Base-by-base conservation (phyloP, 768 basidiomycete species). In the Pleurotus tuber-regium region DNA sequence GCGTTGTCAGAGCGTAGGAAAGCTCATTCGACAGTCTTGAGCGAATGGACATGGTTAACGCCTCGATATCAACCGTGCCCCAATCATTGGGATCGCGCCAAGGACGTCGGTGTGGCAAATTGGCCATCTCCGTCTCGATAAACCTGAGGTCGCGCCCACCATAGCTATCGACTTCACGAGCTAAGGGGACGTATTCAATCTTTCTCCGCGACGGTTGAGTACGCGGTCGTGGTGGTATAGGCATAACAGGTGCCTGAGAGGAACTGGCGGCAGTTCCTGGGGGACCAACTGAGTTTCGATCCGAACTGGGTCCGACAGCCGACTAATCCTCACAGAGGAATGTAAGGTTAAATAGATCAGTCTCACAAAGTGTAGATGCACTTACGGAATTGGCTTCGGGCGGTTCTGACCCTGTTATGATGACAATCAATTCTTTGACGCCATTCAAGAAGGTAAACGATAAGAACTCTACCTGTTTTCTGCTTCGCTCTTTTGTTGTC, bases 41-140 rank as follows among this genome's bases (percentile, higher is more conserved):
- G 26, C 94, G 87, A 33, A 99, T 71, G 25, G 90, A 89, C 87
- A 99, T 86, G n/a, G 85, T 86, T 43, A 99, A 76, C n/a, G 84
- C 84, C 62, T 97, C 94, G 52, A 98, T 84, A 60, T 98, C 95
- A 43, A 96, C 82, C 6, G 75, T 77, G 18, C 92, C 93, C 84
- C 94, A 92, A 48, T 95, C 92, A 62, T 86, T 84, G 56, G 91
- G 78, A 44, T 86, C 82, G 52, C 88, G 78, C 60, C 87, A 65
- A 4, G 80, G 75, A 38, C 87, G 79, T 47, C 77, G 72, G 40
- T 79, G 73, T n/a, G 73, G 65, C 14, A 75, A 62, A 28, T 71
- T 76, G 25, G 66, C 59, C 50, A 80, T 74, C 58, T 92, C 90
- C 10, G 75, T 70, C 46, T 88, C 82, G 50, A 96, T 69, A 9